These are phyloP conservation scores for Gillenia trifoliata DNA, from an alignment of 306 rosid genomes.

Conservation along the genomic window DNA sequence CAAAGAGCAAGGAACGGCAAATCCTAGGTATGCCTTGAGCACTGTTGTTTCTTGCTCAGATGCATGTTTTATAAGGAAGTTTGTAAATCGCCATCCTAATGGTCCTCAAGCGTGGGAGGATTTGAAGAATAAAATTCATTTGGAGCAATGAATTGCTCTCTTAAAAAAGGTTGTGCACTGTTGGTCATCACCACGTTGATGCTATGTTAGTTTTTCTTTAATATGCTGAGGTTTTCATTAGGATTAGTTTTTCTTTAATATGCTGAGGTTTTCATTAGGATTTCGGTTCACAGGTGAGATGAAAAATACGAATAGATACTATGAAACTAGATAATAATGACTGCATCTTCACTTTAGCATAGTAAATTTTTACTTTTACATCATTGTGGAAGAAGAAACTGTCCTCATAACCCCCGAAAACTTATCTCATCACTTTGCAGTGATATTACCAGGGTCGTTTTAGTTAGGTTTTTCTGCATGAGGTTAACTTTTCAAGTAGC, in stretches of 20 bases:
- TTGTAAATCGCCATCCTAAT: slow-evolving; percentile 41
- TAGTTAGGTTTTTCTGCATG: too few relatives aligned
- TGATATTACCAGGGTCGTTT: too few relatives aligned
- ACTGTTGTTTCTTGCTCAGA: slow-evolving; percentile 49
- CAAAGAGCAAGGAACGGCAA: slow-evolving; percentile 29
- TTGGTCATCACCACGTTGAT: background rate
- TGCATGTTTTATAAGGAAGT: slow-evolving; percentile 24
- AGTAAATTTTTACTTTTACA: background rate
- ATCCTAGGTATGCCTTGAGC: slow-evolving; percentile 42
- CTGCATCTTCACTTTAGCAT: too few relatives aligned
- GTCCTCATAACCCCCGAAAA: too few relatives aligned
- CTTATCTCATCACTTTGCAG: too few relatives aligned
- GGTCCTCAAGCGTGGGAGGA: slow-evolving; percentile 55
- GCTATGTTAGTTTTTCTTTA: background rate
- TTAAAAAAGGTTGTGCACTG: background rate
- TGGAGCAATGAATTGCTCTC: background rate
- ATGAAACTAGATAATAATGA: too few relatives aligned
- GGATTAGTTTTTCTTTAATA: background rate
- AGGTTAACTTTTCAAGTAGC: too few relatives aligned
- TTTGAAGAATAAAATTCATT: slow-evolving; percentile 35
- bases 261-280: background rate
- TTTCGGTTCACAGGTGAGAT: too few relatives aligned
- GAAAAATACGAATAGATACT: too few relatives aligned
- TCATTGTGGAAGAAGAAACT: background rate
- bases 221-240: background rate